These are phyloP conservation scores for Licmophora abbreviata DNA, from an alignment of 108 stramenopile species.

Conservation along the genomic window DNA sequence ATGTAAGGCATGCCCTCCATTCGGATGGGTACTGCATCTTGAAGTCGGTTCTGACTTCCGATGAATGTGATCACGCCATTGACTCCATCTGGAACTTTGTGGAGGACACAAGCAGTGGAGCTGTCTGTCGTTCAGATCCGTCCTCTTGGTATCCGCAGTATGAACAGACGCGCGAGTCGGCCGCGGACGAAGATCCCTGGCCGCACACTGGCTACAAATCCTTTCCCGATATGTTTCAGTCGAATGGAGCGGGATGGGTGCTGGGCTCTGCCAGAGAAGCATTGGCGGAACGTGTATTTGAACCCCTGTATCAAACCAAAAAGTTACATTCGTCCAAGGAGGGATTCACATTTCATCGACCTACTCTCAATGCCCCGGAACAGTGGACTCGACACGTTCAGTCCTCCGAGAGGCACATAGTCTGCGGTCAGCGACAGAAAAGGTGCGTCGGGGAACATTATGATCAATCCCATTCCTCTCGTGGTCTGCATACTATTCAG, in stretches of 20 bases:
- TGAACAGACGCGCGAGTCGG: neutral
- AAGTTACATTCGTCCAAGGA: constrained; percentile 52
- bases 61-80: constrained; percentile 32
- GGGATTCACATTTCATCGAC: constrained; percentile 48
- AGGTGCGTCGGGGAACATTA: constrained; percentile 23
- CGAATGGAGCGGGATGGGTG: constrained; percentile 55
- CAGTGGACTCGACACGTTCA: too few species aligned
- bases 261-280: constrained; percentile 35
- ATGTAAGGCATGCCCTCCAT: constrained; percentile 13
- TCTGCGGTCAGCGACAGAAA: constrained; percentile 9
- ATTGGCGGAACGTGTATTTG: constrained; percentile 50
- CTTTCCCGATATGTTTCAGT: constrained; percentile 33
- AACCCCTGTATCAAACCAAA: constrained; percentile 41
- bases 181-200: constrained; percentile 25
- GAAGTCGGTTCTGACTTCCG: constrained; percentile 18
- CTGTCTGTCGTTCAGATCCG: constrained; percentile 22
- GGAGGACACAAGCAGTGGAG: constrained; percentile 36
- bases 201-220: constrained; percentile 31
- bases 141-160: constrained; percentile 26
- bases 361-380: constrained; percentile 12
- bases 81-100: constrained; percentile 45
- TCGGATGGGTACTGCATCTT: constrained; percentile 28
- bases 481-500: constrained; percentile 32
- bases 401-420: constrained; percentile 1
- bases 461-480: constrained; percentile 17